Evolutionary conservation across 257 asterid species (phyloP).

Genomic region (Solanum gandarillasii): DNA sequence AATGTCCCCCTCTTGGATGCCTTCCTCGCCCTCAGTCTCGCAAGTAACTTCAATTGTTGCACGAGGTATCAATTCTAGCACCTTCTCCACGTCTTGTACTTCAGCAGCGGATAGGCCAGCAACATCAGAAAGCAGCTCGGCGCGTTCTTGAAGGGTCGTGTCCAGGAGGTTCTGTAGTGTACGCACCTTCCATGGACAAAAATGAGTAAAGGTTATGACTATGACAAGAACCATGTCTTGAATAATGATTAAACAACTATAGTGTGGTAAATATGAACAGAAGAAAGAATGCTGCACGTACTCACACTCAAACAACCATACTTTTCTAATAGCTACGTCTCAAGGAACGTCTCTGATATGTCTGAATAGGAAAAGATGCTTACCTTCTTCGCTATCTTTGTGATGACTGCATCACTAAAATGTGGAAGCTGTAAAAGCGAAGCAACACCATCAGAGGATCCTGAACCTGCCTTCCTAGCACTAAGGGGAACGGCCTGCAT

Average conservation of each 20-base stretch:
- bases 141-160: constrained; percentile 42
- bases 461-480: constrained; percentile 67
- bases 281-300: background rate
- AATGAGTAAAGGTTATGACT: background rate
- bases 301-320: background rate
- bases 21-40: constrained; percentile 90
- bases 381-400: constrained; percentile 67
- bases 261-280: background rate
- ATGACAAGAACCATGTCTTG: background rate
- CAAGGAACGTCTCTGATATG: background rate
- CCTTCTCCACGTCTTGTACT: constrained; percentile 66
- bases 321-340: background rate
- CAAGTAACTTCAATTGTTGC: constrained; percentile 56
- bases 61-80: constrained; percentile 60
- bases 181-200: constrained; percentile 33
- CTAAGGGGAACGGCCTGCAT: constrained; percentile 85
- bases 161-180: constrained; percentile 54
- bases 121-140: constrained; percentile 49
- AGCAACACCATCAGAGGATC: constrained; percentile 55
- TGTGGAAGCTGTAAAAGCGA: constrained; percentile 93
- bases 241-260: background rate
- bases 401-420: constrained; percentile 56
- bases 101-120: constrained; percentile 47
- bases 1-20: constrained; percentile 79
- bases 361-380: background rate